phyloP scores from a whole-genome alignment of 2,329 filamentous ascomycete genomes.

The Scedosporium aurantiacum region DNA sequence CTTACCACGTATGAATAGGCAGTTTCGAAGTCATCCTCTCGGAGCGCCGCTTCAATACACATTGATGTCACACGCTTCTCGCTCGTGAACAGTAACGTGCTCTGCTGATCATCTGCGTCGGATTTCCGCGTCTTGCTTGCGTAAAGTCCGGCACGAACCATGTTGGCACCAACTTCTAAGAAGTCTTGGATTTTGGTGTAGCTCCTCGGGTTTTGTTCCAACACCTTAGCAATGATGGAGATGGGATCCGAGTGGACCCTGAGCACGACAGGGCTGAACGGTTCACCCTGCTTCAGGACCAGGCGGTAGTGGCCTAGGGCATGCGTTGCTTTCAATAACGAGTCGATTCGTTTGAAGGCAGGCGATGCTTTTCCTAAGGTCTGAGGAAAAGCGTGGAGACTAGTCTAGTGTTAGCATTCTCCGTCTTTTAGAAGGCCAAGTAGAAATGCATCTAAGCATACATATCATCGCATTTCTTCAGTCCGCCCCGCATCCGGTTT shows the following conservation, averaged over 20 bases:
- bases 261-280: conserved; percentile 67
- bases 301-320: conserved; percentile 65
- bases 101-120: conserved; percentile 9
- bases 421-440: neutral
- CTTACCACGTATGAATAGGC: conserved; percentile 76
- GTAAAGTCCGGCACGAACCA: conserved; percentile 48
- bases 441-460: conserved; percentile 24
- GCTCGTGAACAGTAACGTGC: conserved; percentile 26
- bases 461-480: conserved; percentile 71
- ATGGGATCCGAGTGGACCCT: conserved; percentile 68
- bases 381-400: conserved; percentile 51
- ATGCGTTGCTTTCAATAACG: conserved; percentile 63
- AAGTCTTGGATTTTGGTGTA: conserved; percentile 69
- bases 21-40: conserved; percentile 73
- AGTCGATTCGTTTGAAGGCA: conserved; percentile 43
- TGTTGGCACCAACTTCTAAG: conserved; percentile 54
- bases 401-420: conserved; percentile 18
- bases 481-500: conserved; percentile 61
- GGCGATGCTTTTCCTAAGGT: conserved; percentile 41
- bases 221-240: conserved; percentile 58
- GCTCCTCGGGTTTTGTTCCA: conserved; percentile 63
- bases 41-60: conserved; percentile 67
- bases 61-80: conserved; percentile 64
- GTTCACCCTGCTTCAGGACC: conserved; percentile 67
- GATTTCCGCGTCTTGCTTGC: neutral